Percentiles rank a stretch among this genome's conserved stretches.
Evolutionary conservation across 805 yeast genomes (phyloP).

Genomic region (Brettanomyces anomalus): DNA sequence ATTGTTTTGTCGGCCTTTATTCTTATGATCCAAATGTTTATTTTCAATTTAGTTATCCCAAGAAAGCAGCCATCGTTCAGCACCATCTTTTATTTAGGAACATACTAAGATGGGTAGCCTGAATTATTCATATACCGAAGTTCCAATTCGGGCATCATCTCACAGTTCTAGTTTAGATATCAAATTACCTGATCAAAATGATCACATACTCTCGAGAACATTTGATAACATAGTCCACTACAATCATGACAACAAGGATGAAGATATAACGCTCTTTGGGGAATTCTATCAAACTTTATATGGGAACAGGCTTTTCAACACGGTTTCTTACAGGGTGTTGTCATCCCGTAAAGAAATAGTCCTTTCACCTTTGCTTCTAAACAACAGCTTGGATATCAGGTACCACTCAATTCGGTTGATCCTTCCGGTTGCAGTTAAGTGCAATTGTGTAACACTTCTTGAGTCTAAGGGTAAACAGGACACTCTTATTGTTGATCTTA

Average conservation of each 20-base stretch:
- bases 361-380: slow-evolving; percentile 32
- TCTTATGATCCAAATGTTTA: too few relatives aligned
- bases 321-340: slow-evolving; percentile 25
- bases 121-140: too few relatives aligned
- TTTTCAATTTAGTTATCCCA: too few relatives aligned
- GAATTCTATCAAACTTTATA: slow-evolving; percentile 11
- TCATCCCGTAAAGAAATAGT: slow-evolving; percentile 24
- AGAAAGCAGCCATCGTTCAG: too few relatives aligned
- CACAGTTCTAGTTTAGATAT: too few relatives aligned
- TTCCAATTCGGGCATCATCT: too few relatives aligned
- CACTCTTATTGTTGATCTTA: slow-evolving; percentile 37
- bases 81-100: too few relatives aligned
- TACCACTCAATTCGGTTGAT: slow-evolving; percentile 30
- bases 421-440: slow-evolving; percentile 29
- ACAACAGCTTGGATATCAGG: slow-evolving; percentile 26
- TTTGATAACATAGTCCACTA: not conserved
- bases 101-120: too few relatives aligned
- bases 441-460: slow-evolving; percentile 29
- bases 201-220: too few relatives aligned
- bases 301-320: slow-evolving; percentile 18
- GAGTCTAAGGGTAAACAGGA: slow-evolving; percentile 20
- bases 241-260: not conserved
- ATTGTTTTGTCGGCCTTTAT: too few relatives aligned
- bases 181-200: too few relatives aligned
- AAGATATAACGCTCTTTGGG: slow-evolving; percentile 7